Base-by-base conservation (phyloP, 345 rosid genomes). In the Aethionema arabicum region DNA sequence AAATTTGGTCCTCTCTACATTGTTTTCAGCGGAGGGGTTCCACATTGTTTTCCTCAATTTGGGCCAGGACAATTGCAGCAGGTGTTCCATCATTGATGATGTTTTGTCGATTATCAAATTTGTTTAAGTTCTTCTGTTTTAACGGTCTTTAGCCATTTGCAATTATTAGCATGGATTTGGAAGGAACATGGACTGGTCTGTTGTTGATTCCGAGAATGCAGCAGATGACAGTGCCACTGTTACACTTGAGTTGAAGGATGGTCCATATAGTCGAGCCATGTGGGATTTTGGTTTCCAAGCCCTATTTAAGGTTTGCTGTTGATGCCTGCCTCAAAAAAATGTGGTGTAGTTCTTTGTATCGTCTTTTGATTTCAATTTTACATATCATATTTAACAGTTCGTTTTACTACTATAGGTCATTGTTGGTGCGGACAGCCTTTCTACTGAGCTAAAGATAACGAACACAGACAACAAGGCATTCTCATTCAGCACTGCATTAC, bases 41-140 rank as follows among this genome's bases (percentile, higher is more conserved):
- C 98, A 21, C 96, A 92, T 80, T 92, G 98, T 69, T 92, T 92
- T 76, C 98, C 96, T 0, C 98, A 92, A 83, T 92, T 89, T 78
- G 96, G 98, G 75, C 96, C 95, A 8, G 98, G 96, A 47, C 11
- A 46, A 53, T 78, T 89, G 74, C 96, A 89, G 63, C 98, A 92
- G 96, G 93, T 91, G 73, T 11, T 57, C 21, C 29, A 60, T 39
- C 12, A 2, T 45, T 74, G 6, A 21, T 59, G 4, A 2, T n/a
- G 6, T 61, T 45, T 56, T 27, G 11, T 59, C 38, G 31, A 8
- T n/a, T 55, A 39, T 30, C 51, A n/a, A 7, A 16, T 49, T 30
- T 39, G 11, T 29, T 42, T 59, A 13, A 7, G 21, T 59, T 2
- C 6, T 37, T 30, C 3, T 61, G 59, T 61, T 74, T 53, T 43